Evolutionary conservation across 352 stramenopile genomes (phyloP).

Genomic region (Phytophthora niederhauseri): DNA sequence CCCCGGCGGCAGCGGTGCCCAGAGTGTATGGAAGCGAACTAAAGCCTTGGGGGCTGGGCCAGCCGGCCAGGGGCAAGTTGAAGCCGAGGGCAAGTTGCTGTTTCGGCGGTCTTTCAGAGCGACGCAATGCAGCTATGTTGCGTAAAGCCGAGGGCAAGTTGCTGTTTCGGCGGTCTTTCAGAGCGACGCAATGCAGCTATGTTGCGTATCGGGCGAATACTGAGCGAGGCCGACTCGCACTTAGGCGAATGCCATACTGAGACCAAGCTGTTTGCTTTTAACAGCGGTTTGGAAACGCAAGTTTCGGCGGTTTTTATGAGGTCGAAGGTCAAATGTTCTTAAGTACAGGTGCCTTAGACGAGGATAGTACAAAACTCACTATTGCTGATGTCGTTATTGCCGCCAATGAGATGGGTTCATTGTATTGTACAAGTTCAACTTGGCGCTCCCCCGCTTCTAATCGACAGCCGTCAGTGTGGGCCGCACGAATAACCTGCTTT

Average conservation of each 20-base stretch:
- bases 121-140: slow-evolving; percentile 13
- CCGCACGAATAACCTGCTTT: background rate
- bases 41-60: too few relatives aligned
- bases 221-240: slow-evolving; percentile 18
- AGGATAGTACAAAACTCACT: background rate
- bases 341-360: background rate
- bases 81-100: slow-evolving; percentile 3
- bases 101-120: slow-evolving; percentile 20
- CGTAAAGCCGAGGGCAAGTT: slow-evolving; percentile 10
- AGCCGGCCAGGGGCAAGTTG: slow-evolving; percentile 9
- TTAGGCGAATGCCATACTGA: slow-evolving; percentile 6
- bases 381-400: background rate
- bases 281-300: slow-evolving; percentile 32
- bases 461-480: background rate
- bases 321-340: background rate
- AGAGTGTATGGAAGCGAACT: background rate
- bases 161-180: slow-evolving; percentile 23
- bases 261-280: background rate
- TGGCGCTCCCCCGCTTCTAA: background rate
- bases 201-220: slow-evolving; percentile 37
- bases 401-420: slow-evolving; percentile 11
- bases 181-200: background rate
- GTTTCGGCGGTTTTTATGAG: slow-evolving; percentile 4
- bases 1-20: background rate
- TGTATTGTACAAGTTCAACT: slow-evolving; percentile 11